Evolutionary conservation across 192 early-diverging fungal species (phyloP), one percentile per base, ranked within the genome.

Genomic region (Dissophora globulifera): DNA sequence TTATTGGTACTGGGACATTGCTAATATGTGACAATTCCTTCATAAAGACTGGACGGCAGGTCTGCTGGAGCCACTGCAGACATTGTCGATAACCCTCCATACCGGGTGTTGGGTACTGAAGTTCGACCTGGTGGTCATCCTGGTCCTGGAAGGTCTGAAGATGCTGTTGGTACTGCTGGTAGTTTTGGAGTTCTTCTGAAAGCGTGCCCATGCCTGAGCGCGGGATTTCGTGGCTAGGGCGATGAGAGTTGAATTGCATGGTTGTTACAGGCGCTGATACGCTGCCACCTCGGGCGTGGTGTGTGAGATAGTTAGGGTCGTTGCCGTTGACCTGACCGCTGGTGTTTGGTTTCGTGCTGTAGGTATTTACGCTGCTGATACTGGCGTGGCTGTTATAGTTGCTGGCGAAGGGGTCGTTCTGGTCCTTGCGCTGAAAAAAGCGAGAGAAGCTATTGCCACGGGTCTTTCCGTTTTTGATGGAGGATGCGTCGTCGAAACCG

Each of bases 21-120:
- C 49, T 57, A 4, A 66, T 17, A 25, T 66, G 56, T 4, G 30
- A 5, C 16, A 75, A 26, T 25, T 75, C 71, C 13, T 61, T 75
- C 71, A 75, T 75, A 16, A 60, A 46, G 8, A 75, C 62, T 3
- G 71, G 62, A 16, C 57, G 62, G 27, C 62, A 66, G 6, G 62
- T 60, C 45, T 75, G 71, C 13, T 75, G 71, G 10, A 75, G 62
- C 71, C 71, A 75, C 23, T 75, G 62, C 0, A 75, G 42, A 25
- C 62, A 75, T 31, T 64, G 62, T 7, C 45, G 55, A 32, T 75
- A 66, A 25, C 58, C 62, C 4, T 58, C 71, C 1, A 64, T 17
- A 12, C 54, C 40, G 1, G 57, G 22, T 4, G 33, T n/a, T 35
- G 46, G 59, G 25, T 61, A 50, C 23, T 48, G 59, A 4, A 43